These are phyloP conservation scores for Colletotrichum kahawae DNA, from an alignment of 2,329 filamentous ascomycete species.

Conservation along the genomic window DNA sequence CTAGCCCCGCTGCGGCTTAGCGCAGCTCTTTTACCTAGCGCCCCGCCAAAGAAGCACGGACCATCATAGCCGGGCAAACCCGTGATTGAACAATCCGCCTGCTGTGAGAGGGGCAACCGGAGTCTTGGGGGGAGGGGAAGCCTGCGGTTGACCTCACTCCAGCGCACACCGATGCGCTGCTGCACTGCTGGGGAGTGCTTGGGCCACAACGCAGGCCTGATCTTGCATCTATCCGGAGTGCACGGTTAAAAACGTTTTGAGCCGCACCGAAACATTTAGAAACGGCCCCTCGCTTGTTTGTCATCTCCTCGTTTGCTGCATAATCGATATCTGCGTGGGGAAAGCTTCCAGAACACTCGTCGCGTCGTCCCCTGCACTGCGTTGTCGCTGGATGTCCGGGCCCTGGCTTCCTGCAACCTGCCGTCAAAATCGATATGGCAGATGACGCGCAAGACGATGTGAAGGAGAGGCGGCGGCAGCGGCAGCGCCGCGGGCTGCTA, in stretches of 20 bases:
- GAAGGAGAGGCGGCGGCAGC: conserved; percentile 20
- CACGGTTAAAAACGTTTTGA: conserved; percentile 2
- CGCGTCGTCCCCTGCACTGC: neutral
- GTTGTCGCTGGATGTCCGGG: neutral
- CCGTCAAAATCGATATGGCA: conserved; percentile 22
- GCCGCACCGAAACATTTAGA: conserved; percentile 16
- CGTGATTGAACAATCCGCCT: conserved; percentile 24
- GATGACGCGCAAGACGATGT: conserved; percentile 2
- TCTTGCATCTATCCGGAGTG: conserved; percentile 6
- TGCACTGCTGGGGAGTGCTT: neutral
- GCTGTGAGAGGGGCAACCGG: neutral
- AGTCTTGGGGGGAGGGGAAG: neutral
- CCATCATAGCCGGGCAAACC: conserved; percentile 6
- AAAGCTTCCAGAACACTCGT: conserved; percentile 4
- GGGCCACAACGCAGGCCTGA: neutral
- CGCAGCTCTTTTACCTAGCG: conserved; percentile 14
- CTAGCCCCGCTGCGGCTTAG: conserved; percentile 34
- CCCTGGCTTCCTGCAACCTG: neutral
- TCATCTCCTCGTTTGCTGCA: conserved; percentile 2
- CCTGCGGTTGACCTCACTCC: neutral
- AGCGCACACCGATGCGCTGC: neutral
- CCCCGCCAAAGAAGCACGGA: conserved; percentile 16
- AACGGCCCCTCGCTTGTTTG: neutral
- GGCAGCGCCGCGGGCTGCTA: conserved; percentile 39
- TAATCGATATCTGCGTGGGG: neutral